Evolutionary conservation across 176 grass and related monocot genomes (phyloP).

Genomic region (Oryza australiensis): DNA sequence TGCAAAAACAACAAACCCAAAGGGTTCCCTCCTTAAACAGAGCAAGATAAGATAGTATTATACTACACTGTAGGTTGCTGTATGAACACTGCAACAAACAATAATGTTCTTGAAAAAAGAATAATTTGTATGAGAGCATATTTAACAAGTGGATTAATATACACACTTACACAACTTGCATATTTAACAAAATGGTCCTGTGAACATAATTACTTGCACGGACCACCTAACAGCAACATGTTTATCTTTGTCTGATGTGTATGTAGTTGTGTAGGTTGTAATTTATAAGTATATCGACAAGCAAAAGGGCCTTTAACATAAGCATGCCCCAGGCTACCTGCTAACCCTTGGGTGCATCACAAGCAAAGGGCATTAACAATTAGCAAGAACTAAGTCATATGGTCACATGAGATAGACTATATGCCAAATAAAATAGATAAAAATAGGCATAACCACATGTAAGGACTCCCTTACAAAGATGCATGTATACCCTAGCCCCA

Average conservation of each 20-base stretch:
- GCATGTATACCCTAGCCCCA: slow-evolving; percentile 1
- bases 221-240: not conserved
- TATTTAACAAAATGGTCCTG: not conserved
- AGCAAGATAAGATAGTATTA: not conserved
- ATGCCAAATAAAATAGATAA: not conserved
- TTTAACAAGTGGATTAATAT: not conserved
- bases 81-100: not conserved
- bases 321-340: not conserved
- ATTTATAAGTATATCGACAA: not conserved
- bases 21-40: not conserved
- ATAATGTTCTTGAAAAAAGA: not conserved
- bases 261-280: not conserved
- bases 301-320: not conserved
- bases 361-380: not conserved
- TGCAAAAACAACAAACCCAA: slow-evolving; percentile 13
- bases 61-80: not conserved
- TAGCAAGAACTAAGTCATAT: not conserved
- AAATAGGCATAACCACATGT: slow-evolving; percentile 7
- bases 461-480: not conserved
- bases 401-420: slow-evolving; percentile 2
- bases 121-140: not conserved
- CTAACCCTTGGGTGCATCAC: not conserved
- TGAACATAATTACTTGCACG: not conserved
- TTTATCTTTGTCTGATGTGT: not conserved
- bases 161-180: not conserved